These are phyloP conservation scores for Fonsecaea pedrosoi DNA, from an alignment of 2,329 filamentous ascomycete genomes.

Conservation along the genomic window DNA sequence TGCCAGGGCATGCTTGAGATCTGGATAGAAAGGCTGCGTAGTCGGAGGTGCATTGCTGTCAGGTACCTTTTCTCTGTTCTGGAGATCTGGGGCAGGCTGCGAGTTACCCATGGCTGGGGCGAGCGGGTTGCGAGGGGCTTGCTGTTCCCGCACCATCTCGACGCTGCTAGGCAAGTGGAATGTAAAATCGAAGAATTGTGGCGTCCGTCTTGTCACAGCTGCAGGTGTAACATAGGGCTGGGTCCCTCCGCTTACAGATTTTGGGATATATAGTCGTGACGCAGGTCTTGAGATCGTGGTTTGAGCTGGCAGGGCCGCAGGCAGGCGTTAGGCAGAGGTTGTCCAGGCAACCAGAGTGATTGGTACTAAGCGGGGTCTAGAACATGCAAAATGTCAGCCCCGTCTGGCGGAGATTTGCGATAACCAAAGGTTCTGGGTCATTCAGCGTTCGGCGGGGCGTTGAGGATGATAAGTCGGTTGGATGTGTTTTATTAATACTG, in stretches of 20 bases:
- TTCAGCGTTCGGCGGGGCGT: constrained; percentile 5
- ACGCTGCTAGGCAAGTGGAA: constrained; percentile 2
- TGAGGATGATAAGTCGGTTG: not conserved
- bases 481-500: constrained; percentile 2
- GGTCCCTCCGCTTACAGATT: constrained; percentile 8
- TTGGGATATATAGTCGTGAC: constrained; percentile 15
- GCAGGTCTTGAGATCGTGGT: constrained; percentile 15
- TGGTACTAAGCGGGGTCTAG: not conserved
- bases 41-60: not conserved
- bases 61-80: constrained; percentile 39
- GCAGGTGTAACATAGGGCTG: constrained; percentile 16
- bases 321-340: constrained; percentile 17
- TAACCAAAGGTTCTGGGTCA: not conserved
- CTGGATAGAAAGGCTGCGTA: constrained; percentile 26
- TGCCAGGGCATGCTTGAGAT: constrained; percentile 20
- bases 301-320: constrained; percentile 11
- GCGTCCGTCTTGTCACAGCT: not conserved
- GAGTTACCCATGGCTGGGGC: constrained; percentile 48
- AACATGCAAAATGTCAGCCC: not conserved
- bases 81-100: constrained; percentile 39
- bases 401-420: not conserved
- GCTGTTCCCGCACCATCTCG: constrained; percentile 61
- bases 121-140: constrained; percentile 49
- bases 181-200: constrained; percentile 25
- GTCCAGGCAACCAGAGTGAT: constrained; percentile 20